Conservation (phyloP, 2,329 filamentous ascomycete species). For the Monosporascus sp. region DNA sequence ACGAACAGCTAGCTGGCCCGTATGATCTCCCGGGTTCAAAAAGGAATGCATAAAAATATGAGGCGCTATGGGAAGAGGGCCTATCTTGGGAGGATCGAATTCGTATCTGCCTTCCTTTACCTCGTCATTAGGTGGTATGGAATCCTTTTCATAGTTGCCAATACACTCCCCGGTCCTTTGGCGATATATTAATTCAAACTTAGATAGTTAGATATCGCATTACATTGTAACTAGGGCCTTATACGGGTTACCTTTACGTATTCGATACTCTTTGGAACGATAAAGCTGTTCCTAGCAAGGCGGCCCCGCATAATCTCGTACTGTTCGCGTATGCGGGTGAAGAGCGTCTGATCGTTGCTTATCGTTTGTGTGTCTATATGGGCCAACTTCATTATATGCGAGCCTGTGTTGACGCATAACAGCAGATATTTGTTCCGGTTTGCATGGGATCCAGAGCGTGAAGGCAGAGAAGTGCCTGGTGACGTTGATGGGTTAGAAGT, state of each 20-base stretch:
- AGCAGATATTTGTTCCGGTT: constrained; percentile 13
- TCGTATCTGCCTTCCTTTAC: constrained; percentile 9
- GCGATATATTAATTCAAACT: constrained; percentile 11
- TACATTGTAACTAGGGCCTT: not conserved
- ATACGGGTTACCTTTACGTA: constrained; percentile 7
- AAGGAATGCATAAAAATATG: constrained; percentile 19
- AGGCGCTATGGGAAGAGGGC: constrained; percentile 9
- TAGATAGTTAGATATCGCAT: not conserved
- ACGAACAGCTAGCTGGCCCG: constrained; percentile 3
- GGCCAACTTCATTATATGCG: constrained; percentile 3
- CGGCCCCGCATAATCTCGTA: constrained; percentile 5
- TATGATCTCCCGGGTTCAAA: constrained; percentile 12
- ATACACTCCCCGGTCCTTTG: constrained; percentile 11
- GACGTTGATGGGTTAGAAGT: not conserved
- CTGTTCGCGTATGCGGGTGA: constrained; percentile 3
- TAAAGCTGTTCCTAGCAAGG: constrained; percentile 4
- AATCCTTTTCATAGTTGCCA: constrained; percentile 10
- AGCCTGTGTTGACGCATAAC: constrained; percentile 13
- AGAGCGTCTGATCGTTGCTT: constrained; percentile 4
- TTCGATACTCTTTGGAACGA: constrained; percentile 12
- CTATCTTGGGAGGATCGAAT: constrained; percentile 9
- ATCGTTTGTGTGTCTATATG: constrained; percentile 13
- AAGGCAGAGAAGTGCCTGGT: not conserved
- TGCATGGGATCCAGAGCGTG: not conserved
- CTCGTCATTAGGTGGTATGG: constrained; percentile 9